A percentile compares a stretch with the other conserved stretches of the same genome.
Conservation (phyloP, 108 stramenopile genomes). For the Pseudonitzschia multiseries region DNA sequence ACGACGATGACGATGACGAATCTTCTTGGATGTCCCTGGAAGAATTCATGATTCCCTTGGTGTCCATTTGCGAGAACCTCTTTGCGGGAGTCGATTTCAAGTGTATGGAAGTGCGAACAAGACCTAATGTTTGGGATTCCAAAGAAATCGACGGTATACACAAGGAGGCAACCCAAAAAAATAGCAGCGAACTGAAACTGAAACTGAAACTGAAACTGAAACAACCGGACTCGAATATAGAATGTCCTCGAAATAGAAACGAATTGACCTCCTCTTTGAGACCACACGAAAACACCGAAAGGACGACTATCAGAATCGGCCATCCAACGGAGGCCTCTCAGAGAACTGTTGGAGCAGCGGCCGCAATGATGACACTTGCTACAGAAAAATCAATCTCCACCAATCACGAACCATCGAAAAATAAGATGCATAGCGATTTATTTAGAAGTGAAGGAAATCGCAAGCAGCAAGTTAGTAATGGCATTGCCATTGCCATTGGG, state of each 20-base stretch:
- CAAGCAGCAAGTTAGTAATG: background rate
- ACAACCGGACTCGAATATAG: background rate
- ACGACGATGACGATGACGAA: constrained; percentile 11
- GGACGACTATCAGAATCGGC: background rate
- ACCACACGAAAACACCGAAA: background rate
- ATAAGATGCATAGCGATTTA: background rate
- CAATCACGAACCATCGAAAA: background rate
- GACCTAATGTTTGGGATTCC: background rate
- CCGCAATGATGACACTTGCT: constrained; percentile 6
- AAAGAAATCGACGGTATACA: background rate
- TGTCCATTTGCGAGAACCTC: background rate
- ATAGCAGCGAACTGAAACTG: background rate
- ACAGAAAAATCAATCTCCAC: background rate
- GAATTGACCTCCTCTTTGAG: background rate
- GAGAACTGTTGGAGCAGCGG: constrained; percentile 4
- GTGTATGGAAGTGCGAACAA: background rate
- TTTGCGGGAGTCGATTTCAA: background rate
- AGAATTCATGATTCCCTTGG: constrained; percentile 6
- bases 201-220: background rate
- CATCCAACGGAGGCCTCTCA: background rate
- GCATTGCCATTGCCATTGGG: background rate
- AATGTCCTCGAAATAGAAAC: background rate
- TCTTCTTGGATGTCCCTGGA: constrained; percentile 7
- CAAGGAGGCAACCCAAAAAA: background rate
- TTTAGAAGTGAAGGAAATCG: background rate